Evolutionary conservation across 495 filamentous ascomycete genomes (phyloP).

Genomic region (Jackrogersella minutella): DNA sequence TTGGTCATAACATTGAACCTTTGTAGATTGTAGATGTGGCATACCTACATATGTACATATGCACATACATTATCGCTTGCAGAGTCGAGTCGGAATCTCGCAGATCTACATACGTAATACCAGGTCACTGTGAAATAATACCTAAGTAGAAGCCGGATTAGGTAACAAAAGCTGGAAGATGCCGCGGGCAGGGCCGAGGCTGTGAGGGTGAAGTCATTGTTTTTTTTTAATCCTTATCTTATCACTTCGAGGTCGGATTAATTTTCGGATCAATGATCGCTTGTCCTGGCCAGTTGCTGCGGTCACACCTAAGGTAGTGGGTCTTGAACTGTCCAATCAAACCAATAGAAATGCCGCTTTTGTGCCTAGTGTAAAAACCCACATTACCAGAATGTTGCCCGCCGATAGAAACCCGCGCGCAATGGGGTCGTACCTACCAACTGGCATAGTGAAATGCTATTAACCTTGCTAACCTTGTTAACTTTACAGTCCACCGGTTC

Average conservation of each 20-base stretch:
- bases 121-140: too few species aligned
- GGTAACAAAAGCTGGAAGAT: background rate
- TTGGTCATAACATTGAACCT: too few species aligned
- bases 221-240: slow-evolving; percentile 42
- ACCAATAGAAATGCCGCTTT: slow-evolving; percentile 17
- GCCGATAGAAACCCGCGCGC: slow-evolving; percentile 40
- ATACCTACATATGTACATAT: background rate
- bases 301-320: too few species aligned
- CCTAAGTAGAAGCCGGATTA: too few species aligned
- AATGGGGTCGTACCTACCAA: slow-evolving; percentile 24
- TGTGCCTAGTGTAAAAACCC: slow-evolving; percentile 19
- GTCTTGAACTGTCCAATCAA: slow-evolving; percentile 7
- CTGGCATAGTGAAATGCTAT: background rate
- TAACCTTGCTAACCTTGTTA: slow-evolving; percentile 3
- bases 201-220: slow-evolving; percentile 32
- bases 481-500: slow-evolving; percentile 9
- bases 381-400: slow-evolving; percentile 30
- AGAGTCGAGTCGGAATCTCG: background rate
- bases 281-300: slow-evolving; percentile 9
- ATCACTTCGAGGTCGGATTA: slow-evolving; percentile 36
- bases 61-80: slow-evolving; percentile 11
- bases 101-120: background rate
- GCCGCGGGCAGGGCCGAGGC: slow-evolving; percentile 23
- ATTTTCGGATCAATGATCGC: slow-evolving; percentile 33
- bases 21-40: too few species aligned